Evolutionary conservation across 2,329 filamentous ascomycete genomes (phyloP), one percentile per base, ranked within the genome.

Genomic region (Diaporthe sp.): DNA sequence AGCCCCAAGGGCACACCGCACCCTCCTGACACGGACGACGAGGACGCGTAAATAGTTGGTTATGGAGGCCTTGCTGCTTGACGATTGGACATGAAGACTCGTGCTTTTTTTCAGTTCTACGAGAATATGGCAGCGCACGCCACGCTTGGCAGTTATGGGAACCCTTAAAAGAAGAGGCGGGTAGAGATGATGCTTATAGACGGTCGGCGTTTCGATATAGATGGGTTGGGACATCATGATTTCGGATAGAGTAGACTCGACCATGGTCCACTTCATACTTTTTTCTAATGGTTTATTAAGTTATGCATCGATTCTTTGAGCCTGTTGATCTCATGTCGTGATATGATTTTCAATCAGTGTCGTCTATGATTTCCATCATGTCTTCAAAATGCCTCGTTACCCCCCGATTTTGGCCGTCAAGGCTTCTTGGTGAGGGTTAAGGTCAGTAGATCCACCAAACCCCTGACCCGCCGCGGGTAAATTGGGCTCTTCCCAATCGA

Each of bases 1-100:
- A 94, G 91, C 81, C 94, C 94, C 79, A 95, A 96, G 90, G 95
- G 94, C 7, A 96, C 94, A 4, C 94, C 94, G 42, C 92, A 94
- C 83, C 94, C 94, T 9, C 85, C 85, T 12, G 94, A 96, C 83
- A 95, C 93, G 25, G 94, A 96, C 80, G 94, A 95, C 78, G 94
- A 96, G 83, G 91, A 87, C 49, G 65, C 47, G 31, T 70, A 34
- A 55, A 55, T 31, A n/a, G 47, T 53, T 28, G 31, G 17, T 13
- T 17, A 1, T 44, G 13, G 61, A 37, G 47, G 65, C 39, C n/a
- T 72, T 39, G 2, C 13, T 20, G 31, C 3, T 37, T 68, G 65
- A 39, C 13, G 22, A 42, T 55, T 55, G 34, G 49, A 39, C 47
- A 28, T 51, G n/a, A 28, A 55, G 22, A 20, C 13, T 53, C 4